Evolutionary conservation across 352 stramenopile genomes (phyloP).

Genomic region (Phytopythium sindhum): DNA sequence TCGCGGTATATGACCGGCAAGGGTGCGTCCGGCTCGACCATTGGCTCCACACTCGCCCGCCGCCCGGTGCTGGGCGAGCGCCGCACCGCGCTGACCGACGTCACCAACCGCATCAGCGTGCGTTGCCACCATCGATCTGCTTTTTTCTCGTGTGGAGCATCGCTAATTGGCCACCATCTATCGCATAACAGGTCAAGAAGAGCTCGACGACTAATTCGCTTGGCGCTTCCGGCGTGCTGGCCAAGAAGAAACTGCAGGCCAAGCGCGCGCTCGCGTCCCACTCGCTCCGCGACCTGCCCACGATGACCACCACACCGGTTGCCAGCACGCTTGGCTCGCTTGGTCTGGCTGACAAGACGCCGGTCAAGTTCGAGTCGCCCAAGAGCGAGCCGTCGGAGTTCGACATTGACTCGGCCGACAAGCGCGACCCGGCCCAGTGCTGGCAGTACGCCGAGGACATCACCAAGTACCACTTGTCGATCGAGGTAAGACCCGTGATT

Average conservation of each 20-base stretch:
- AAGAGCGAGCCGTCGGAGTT: conserved; percentile 31
- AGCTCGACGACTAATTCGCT: conserved; percentile 36
- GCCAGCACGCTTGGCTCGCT: conserved; percentile 35
- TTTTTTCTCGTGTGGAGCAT: background rate
- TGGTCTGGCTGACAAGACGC: conserved; percentile 24
- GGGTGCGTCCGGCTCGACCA: conserved; percentile 13
- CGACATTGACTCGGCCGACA: conserved; percentile 80
- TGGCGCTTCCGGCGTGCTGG: conserved; percentile 15
- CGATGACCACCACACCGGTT: conserved; percentile 34
- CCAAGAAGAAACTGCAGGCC: conserved; percentile 46
- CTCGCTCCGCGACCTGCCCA: conserved; percentile 11
- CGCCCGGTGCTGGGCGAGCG: conserved; percentile 13
- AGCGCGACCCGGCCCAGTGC: conserved; percentile 49
- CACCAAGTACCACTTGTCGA: conserved; percentile 71
- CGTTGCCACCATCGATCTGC: background rate
- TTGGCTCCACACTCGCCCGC: conserved; percentile 16
- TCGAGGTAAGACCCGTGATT: conserved; percentile 33
- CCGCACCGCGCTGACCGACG: conserved; percentile 53
- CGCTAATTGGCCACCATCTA: background rate
- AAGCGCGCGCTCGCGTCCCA: conserved; percentile 33
- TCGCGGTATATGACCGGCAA: conserved; percentile 49
- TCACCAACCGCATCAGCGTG: conserved; percentile 76
- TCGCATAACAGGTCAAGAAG: conserved; percentile 51
- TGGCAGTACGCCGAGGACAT: conserved; percentile 86
- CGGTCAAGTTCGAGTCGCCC: conserved; percentile 13